phyloP scores from a whole-genome alignment of 257 asterid species.

The Anisodus acutangulus region DNA sequence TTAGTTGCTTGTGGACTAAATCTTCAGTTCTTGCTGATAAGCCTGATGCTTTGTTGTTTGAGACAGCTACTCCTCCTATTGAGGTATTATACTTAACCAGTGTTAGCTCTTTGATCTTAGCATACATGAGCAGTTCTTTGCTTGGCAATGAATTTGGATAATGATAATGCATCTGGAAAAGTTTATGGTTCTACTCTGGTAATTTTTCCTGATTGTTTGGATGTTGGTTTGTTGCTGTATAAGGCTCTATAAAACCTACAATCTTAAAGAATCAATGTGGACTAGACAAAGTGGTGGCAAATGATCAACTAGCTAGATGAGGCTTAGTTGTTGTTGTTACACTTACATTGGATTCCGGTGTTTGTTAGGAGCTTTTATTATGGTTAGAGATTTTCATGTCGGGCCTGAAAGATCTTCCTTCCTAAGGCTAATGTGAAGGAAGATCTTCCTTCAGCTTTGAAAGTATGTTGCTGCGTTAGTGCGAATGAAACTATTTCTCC shows the following conservation, averaged over 20 bases:
- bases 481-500: not conserved
- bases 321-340: not conserved
- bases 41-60: slow-evolving; percentile 94
- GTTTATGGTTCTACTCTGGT: not conserved
- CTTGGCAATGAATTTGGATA: not conserved
- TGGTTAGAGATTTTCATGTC: not conserved
- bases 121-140: not conserved
- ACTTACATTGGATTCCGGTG: not conserved
- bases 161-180: not conserved
- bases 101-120: not conserved
- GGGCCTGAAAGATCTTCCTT: not conserved
- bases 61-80: slow-evolving; percentile 79
- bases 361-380: not conserved
- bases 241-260: no score
- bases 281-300: not conserved
- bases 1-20: slow-evolving; percentile 97
- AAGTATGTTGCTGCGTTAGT: not conserved
- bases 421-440: no score
- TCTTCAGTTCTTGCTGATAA: slow-evolving; percentile 84
- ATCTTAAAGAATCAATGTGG: no score
- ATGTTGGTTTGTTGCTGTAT: no score
- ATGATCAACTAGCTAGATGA: not conserved
- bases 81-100: slow-evolving; percentile 51
- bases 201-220: not conserved
- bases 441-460: not conserved